Evolutionary conservation across 768 basidiomycete species (phyloP).

Genomic region (Russula sp.): DNA sequence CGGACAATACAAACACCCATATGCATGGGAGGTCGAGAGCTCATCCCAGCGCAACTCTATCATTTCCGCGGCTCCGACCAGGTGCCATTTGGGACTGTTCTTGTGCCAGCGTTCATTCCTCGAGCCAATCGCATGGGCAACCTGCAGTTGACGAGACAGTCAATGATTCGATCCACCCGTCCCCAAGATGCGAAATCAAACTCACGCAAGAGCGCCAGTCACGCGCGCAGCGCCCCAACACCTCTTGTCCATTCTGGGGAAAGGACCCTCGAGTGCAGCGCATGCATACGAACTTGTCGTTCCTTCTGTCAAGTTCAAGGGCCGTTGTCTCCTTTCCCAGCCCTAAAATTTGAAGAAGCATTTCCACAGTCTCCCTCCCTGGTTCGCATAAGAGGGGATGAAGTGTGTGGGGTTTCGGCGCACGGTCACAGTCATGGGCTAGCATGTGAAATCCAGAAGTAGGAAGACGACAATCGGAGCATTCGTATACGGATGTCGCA

Average conservation of each 20-base stretch:
- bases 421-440: neutral
- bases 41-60: neutral
- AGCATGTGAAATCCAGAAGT: constrained; percentile 9
- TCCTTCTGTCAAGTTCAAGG: constrained; percentile 9
- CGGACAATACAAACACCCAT: constrained; percentile 5
- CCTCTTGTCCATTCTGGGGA: constrained; percentile 1
- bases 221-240: neutral
- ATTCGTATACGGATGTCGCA: constrained; percentile 10
- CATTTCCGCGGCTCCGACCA: neutral
- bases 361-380: neutral
- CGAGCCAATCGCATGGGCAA: neutral
- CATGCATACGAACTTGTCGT: constrained; percentile 10
- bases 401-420: neutral
- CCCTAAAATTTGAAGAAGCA: neutral
- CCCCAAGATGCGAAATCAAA: neutral
- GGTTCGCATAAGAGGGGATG: neutral
- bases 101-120: neutral
- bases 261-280: neutral
- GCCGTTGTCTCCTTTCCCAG: constrained; percentile 1
- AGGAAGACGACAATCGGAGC: neutral
- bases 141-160: neutral
- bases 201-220: constrained; percentile 16
- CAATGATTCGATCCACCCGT: neutral
- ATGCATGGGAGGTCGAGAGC: neutral
- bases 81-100: neutral